Base-by-base conservation (phyloP, 768 basidiomycete genomes). In the Ramaria sp. region DNA sequence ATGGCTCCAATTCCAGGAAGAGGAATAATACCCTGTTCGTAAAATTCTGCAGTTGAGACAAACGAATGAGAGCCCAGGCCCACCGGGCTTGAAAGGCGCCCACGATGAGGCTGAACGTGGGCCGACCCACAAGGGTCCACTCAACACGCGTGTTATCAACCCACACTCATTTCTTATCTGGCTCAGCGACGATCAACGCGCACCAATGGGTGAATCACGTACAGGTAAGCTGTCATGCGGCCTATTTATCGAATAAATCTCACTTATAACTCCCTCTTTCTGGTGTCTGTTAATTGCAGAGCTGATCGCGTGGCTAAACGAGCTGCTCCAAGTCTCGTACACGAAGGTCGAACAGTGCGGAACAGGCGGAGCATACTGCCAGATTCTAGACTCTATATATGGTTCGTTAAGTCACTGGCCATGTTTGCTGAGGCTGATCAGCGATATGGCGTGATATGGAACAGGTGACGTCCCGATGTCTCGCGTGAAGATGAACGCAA, bases 401-500 rank as follows among this genome's bases (percentile, higher is more conserved):
- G 83, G 92, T 90, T 25, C 16, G 34, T 20, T 49, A 51, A 16
- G 16, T 38, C 18, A 36, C 9, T 18, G 24, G 22, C 27, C 15
- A 42, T 45, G 25, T 50, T 18, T 50, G 45, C 27, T 25, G 39
- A 27, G 27, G 51, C 32, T 50, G 52, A 57, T 24, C 51, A 8
- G 22, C 13, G 39, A n/a, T 37, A n/a, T 37, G 9, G 20, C 25
- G 36, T 25, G 36, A 42, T 42, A 36, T 18, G 20, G 30, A 3
- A 34, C 63, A 95, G 92, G 86, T 61, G 90, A 97, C 70, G 58
- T 96, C 0, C 93, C 93, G 12, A 91, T 98, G 89, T 61, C 70
- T 34, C 78, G 86, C 58, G 94, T 99, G 62, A 98, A 97, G 76
- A 90, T 97, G 81, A 83, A 83, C 67, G 93, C 96, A 42, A 93